Evolutionary conservation across 75 land plant species (phyloP).

Genomic region (Pinus taeda): DNA sequence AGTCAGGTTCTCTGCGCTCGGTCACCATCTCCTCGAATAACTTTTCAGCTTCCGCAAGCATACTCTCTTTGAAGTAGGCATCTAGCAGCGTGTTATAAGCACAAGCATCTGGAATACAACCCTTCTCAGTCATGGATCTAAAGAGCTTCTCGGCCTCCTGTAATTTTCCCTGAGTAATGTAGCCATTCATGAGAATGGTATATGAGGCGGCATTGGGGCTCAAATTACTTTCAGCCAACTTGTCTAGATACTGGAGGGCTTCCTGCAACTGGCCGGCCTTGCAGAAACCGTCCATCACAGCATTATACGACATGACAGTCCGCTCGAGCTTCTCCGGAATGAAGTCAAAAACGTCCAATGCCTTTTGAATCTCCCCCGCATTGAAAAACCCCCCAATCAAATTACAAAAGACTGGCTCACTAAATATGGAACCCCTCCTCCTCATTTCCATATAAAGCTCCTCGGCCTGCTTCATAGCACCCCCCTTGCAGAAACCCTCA

Average conservation of each 20-base stretch:
- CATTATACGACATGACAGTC: conserved; percentile 24
- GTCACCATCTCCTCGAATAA: conserved; percentile 26
- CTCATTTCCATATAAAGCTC: conserved; percentile 46
- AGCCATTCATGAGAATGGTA: conserved; percentile 34
- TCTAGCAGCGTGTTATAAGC: conserved; percentile 37
- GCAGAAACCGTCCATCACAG: conserved; percentile 36
- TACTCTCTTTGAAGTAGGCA: conserved; percentile 26
- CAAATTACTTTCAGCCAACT: conserved; percentile 38
- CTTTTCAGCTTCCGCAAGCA: conserved; percentile 23
- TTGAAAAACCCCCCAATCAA: conserved; percentile 44
- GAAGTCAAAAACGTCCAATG: conserved; percentile 23
- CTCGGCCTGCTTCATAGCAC: conserved; percentile 39
- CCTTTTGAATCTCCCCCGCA: conserved; percentile 38
- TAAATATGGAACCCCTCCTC: conserved; percentile 37
- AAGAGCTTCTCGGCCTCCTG: conserved; percentile 6
- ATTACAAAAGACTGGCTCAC: conserved; percentile 28
- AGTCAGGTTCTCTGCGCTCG: conserved; percentile 24
- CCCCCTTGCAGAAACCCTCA: conserved; percentile 40
- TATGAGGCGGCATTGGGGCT: conserved; percentile 38
- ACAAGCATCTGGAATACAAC: conserved; percentile 25
- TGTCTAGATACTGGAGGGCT: conserved; percentile 33
- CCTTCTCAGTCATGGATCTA: conserved; percentile 6
- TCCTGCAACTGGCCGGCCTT: conserved; percentile 24
- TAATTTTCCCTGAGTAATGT: conserved; percentile 16
- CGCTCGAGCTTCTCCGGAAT: conserved; percentile 20